Evolutionary conservation across 495 filamentous ascomycete species (phyloP).

Genomic region (Clavariopsis aquatica): DNA sequence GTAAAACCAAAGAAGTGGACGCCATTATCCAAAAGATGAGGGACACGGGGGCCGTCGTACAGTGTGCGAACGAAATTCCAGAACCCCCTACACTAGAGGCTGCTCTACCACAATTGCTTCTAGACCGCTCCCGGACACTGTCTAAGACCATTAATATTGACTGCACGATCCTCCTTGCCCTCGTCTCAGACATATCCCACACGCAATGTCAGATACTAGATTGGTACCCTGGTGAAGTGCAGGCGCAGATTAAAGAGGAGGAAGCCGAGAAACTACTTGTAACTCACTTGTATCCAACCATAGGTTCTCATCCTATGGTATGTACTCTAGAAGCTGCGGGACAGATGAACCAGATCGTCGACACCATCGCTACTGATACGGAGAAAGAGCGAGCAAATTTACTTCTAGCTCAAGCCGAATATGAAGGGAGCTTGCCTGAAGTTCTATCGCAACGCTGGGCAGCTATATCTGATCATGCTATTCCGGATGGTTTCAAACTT

Average conservation of each 20-base stretch:
- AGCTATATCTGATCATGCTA: constrained; percentile 53
- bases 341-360: constrained; percentile 67
- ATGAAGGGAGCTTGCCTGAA: constrained; percentile 16
- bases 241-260: constrained; percentile 67
- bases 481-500: constrained; percentile 54
- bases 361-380: constrained; percentile 63
- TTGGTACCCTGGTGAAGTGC: constrained; percentile 58
- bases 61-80: constrained; percentile 39
- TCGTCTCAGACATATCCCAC: constrained; percentile 72
- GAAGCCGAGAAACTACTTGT: constrained; percentile 60
- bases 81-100: constrained; percentile 36
- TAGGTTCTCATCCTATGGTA: constrained; percentile 56
- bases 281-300: constrained; percentile 63
- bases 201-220: constrained; percentile 48
- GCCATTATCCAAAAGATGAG: constrained; percentile 59
- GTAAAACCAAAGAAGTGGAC: constrained; percentile 56
- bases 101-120: constrained; percentile 52
- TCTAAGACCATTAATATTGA: constrained; percentile 67
- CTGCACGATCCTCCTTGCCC: constrained; percentile 70
- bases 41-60: constrained; percentile 57
- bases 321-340: constrained; percentile 64
- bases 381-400: constrained; percentile 60
- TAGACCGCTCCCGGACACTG: constrained; percentile 57
- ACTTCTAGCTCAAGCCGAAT: constrained; percentile 49
- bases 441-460: constrained; percentile 50